Evolutionary conservation across 2,329 filamentous ascomycete species (phyloP).

Genomic region (Trichoderma harzianum): DNA sequence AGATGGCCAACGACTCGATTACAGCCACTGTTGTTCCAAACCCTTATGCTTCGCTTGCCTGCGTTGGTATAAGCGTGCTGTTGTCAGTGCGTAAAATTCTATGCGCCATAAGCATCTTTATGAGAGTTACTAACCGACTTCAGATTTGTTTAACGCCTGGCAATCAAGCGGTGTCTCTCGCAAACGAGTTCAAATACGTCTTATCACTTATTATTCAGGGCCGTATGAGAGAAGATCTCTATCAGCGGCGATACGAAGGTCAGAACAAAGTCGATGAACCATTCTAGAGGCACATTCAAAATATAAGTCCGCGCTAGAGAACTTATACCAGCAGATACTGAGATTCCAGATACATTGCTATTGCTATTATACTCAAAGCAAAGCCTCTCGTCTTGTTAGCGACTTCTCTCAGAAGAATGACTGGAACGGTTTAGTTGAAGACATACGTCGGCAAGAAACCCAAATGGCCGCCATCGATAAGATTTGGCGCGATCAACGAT

Average conservation of each 20-base stretch:
- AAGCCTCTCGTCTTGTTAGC: neutral
- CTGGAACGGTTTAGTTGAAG: neutral
- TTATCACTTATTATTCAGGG: neutral
- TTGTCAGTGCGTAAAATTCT: neutral
- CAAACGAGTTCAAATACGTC: neutral
- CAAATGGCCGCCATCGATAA: neutral
- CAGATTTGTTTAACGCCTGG: neutral
- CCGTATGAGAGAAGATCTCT: constrained; percentile 1
- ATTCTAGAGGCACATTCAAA: neutral
- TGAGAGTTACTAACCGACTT: neutral
- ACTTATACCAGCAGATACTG: neutral
- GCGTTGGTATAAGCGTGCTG: neutral
- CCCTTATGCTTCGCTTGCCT: neutral
- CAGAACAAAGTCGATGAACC: neutral
- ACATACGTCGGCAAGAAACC: neutral
- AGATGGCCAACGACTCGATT: neutral
- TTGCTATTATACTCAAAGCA: neutral
- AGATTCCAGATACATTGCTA: neutral
- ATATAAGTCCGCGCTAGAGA: neutral
- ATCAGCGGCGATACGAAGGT: neutral
- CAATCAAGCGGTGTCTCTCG: neutral
- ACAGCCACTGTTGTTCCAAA: neutral
- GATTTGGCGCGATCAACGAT: neutral
- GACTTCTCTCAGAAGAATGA: neutral
- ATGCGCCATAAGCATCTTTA: neutral